Base-by-base conservation (phyloP, 108 stramenopile genomes). In the Stephanodiscus triporus region DNA sequence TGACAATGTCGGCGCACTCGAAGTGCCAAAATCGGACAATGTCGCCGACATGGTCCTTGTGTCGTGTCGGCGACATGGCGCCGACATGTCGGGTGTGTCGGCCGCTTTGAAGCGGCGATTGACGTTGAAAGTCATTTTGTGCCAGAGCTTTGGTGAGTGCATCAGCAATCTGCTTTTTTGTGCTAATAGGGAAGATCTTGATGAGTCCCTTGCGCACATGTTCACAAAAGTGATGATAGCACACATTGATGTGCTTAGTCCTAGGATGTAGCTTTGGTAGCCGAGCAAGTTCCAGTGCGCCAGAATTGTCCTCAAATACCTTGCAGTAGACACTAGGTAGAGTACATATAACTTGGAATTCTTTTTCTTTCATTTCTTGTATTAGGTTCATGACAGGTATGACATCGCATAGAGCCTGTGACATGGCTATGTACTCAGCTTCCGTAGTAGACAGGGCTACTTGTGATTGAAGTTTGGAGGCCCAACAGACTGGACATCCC, bases 181-280 rank as follows among this genome's bases (percentile, higher is more conserved):
- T n/a, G n/a, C n/a, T n/a, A n/a, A n/a, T n/a, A n/a, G n/a, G n/a
- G n/a, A n/a, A n/a, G n/a, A n/a, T n/a, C n/a, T n/a, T n/a, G n/a
- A n/a, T n/a, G n/a, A n/a, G n/a, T n/a, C n/a, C n/a, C n/a, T n/a
- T n/a, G n/a, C n/a, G n/a, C n/a, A n/a, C n/a, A n/a, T n/a, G n/a
- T n/a, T n/a, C n/a, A n/a, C n/a, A n/a, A n/a, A 85, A 82, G 68
- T 82, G 81, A 68, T 69, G 72, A 13, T 75, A 65, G 32, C 60
- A 53, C 23, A 76, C 61, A 58, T 75, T 79, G 2, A 84, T 34
- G 51, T 84, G 83, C 56, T 84, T 79, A 32, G 72, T 73, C 4
- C 78, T 16, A 23, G 78, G 81, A 36, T 74, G 70, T 34, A 56
- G 24, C 40, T 80, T 82, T 9, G 59, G 78, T 4, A 65, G 43